Base-by-base conservation (phyloP, 2,329 filamentous ascomycete genomes). In the Sporothrix curviconia region DNA sequence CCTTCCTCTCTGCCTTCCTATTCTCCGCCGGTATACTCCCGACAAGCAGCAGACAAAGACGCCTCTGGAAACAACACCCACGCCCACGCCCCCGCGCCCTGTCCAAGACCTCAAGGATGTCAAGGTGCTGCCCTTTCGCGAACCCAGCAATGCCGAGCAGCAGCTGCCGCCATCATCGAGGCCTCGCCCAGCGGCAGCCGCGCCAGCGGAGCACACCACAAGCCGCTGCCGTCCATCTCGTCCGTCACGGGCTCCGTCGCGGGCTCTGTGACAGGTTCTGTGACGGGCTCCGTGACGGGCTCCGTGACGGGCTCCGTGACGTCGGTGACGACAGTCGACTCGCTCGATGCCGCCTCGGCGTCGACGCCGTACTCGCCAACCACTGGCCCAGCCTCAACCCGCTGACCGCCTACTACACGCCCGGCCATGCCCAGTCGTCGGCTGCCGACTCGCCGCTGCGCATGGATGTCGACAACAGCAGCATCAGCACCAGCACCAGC, bases 301-400 rank as follows among this genome's bases (percentile, higher is more conserved):
- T 46, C 43, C 7, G 43, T 46, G 3, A 42, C 46, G 12, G 32
- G 36, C 14, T 47, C 51, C 2, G 56, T 49, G n/a, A 47, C 55
- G 15, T 49, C 55, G 17, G 49, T 49, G 7, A 57, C 42, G 17
- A 34, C 56, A 6, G 9, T 37, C 8, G 56, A 53, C 24, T 52
- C 58, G 14, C 30, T 37, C 11, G 44, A 46, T 15, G 44, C 51
- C 7, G 52, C 28, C 17, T 28, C 25, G 8, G 50, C 32, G 9
- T n/a, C 56, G 22, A 28, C 40, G 17, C 55, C 25, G 66, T 32
- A 59, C 59, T 68, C 55, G 46, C 66, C 24, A 66, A 64, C 25
- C 71, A 73, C 59, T 81, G 79, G 79, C 75, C 76, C 22, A 75
- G 73, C 59, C 66, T 78, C 50, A 79, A 79, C 57, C 76, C 77